These are phyloP conservation scores for Escallonia rubra DNA, from an alignment of 129 eudicot species.

Conservation along the genomic window DNA sequence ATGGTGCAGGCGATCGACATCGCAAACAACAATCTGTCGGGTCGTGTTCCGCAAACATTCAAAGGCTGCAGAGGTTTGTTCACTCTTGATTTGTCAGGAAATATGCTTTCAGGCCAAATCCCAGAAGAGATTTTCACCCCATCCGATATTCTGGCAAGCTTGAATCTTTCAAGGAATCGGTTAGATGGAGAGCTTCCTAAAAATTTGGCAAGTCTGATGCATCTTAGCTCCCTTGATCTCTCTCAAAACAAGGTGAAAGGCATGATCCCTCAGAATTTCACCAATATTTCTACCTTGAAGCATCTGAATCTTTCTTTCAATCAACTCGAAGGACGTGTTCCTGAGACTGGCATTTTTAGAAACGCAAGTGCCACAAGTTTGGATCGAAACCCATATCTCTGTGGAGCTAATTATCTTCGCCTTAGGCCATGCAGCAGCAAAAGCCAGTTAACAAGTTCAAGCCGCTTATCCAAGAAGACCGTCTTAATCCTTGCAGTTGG, in stretches of 20 bases:
- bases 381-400: slow-evolving; percentile 58
- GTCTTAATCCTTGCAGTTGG: slow-evolving; percentile 38
- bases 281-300: slow-evolving; percentile 33
- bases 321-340: slow-evolving; percentile 69
- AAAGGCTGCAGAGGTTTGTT: slow-evolving; percentile 58
- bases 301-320: slow-evolving; percentile 73
- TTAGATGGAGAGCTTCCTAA: slow-evolving; percentile 60
- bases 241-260: slow-evolving; percentile 66
- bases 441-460: slow-evolving; percentile 13
- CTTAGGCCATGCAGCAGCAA: slow-evolving; percentile 23
- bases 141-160: slow-evolving; percentile 25
- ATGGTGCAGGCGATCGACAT: slow-evolving; percentile 77
- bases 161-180: slow-evolving; percentile 65
- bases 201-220: slow-evolving; percentile 29
- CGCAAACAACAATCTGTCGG: slow-evolving; percentile 70
- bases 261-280: slow-evolving; percentile 50
- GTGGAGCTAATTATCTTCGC: slow-evolving; percentile 31
- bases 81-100: slow-evolving; percentile 54
- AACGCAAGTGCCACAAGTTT: slow-evolving; percentile 36
- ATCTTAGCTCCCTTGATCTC: slow-evolving; percentile 50
- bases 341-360: slow-evolving; percentile 40
- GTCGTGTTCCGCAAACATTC: slow-evolving; percentile 44
- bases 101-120: slow-evolving; percentile 48
- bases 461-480: slow-evolving; percentile 26
- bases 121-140: slow-evolving; percentile 28